phyloP scores from a whole-genome alignment of 2,329 filamentous ascomycete species.

The Neopestalotiopsis rosae region DNA sequence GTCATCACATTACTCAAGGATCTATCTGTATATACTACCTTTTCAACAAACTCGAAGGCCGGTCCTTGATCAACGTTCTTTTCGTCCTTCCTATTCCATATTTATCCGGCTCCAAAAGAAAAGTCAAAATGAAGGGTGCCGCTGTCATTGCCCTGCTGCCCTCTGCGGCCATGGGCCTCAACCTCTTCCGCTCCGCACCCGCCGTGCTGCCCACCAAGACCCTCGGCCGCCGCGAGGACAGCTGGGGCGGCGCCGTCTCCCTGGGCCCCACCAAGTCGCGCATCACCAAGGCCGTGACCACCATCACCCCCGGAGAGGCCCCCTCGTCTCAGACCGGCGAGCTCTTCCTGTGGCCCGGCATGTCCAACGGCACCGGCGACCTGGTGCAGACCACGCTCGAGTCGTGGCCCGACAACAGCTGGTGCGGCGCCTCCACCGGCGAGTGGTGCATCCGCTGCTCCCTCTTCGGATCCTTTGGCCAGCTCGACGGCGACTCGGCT shows the following conservation, averaged over 20 bases:
- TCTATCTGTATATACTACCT: neutral
- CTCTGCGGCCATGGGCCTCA: slow-evolving; percentile 4
- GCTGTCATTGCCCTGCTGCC: slow-evolving; percentile 8
- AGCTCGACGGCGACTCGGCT: slow-evolving; percentile 13
- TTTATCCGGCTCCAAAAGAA: neutral
- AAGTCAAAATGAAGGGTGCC: slow-evolving; percentile 4
- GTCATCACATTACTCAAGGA: neutral
- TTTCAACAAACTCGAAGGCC: neutral
- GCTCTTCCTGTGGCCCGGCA: slow-evolving; percentile 14
- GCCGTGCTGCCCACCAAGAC: slow-evolving; percentile 9
- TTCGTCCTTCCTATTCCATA: neutral
- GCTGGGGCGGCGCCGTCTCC: slow-evolving; percentile 16
- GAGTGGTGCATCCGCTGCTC: slow-evolving; percentile 19
- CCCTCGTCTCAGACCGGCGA: slow-evolving; percentile 2
- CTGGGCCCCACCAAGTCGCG: slow-evolving; percentile 15
- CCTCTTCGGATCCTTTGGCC: slow-evolving; percentile 16
- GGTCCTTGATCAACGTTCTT: neutral
- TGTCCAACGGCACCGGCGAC: slow-evolving; percentile 16
- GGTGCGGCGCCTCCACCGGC: slow-evolving; percentile 13
- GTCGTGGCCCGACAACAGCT: slow-evolving; percentile 19
- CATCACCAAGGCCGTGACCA: slow-evolving; percentile 16
- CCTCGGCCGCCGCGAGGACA: slow-evolving; percentile 9
- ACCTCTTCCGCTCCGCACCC: slow-evolving; percentile 12
- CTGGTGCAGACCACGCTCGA: slow-evolving; percentile 17
- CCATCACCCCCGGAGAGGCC: neutral